phyloP scores from a whole-genome alignment of 108 stramenopile species.

The Nitzschia sp. region DNA sequence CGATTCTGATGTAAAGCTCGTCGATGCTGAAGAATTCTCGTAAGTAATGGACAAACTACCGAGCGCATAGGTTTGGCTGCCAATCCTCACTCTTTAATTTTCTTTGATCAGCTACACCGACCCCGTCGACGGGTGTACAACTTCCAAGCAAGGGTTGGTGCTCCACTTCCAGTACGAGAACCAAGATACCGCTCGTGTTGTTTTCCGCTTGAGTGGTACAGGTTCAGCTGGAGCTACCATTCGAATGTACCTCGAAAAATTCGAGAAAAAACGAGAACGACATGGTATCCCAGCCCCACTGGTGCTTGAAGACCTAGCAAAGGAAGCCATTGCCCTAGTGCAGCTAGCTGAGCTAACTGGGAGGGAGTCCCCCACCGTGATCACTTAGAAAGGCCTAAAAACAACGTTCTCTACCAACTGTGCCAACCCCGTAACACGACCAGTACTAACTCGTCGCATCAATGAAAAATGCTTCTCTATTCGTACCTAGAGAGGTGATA shows the following conservation, averaged over 20 bases:
- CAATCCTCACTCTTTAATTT: background rate
- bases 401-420: too few relatives aligned
- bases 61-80: background rate
- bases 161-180: conserved; percentile 82
- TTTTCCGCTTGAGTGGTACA: conserved; percentile 97
- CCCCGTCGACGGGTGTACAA: conserved; percentile 90
- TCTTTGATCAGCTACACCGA: conserved; percentile 78
- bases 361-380: conserved; percentile 77
- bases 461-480: too few relatives aligned
- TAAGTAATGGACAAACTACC: conserved; percentile 20
- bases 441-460: too few relatives aligned
- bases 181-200: conserved; percentile 83
- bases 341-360: conserved; percentile 74
- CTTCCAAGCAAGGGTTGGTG: conserved; percentile 91
- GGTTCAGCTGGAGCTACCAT: conserved; percentile 97
- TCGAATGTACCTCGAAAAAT: conserved; percentile 97
- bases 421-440: too few relatives aligned
- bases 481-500: too few relatives aligned
- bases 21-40: conserved; percentile 67
- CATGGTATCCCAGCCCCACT: conserved; percentile 70
- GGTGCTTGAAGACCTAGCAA: conserved; percentile 71
- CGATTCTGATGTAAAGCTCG: conserved; percentile 64
- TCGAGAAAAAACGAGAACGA: conserved; percentile 70
- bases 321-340: conserved; percentile 67
- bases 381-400: conserved; percentile 49